These are phyloP conservation scores for Metarhizium album DNA, from an alignment of 2,329 filamentous ascomycete genomes.

Conservation along the genomic window DNA sequence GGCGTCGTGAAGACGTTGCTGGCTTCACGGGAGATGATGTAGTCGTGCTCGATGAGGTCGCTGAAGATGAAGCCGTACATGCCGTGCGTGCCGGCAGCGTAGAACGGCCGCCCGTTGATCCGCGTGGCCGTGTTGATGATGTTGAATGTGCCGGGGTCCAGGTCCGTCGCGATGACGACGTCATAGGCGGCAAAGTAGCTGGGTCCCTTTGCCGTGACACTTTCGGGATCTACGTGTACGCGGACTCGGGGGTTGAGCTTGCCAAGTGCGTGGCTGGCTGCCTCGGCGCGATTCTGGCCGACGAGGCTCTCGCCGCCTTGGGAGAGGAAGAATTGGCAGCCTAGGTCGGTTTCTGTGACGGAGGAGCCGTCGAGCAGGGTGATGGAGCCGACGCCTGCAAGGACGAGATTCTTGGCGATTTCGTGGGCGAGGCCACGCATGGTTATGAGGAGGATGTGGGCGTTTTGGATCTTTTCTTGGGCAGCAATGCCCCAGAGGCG, in stretches of 20 bases:
- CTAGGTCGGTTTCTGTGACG: slow-evolving; percentile 71
- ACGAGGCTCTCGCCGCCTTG: slow-evolving; percentile 49
- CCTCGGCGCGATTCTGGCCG: slow-evolving; percentile 76
- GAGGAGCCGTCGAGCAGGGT: slow-evolving; percentile 73
- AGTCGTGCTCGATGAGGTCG: slow-evolving; percentile 84
- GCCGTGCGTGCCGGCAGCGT: slow-evolving; percentile 77
- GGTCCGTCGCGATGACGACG: slow-evolving; percentile 81
- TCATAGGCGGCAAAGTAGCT: slow-evolving; percentile 73
- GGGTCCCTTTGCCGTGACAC: slow-evolving; percentile 55
- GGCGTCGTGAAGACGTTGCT: slow-evolving; percentile 63
- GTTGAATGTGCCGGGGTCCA: slow-evolving; percentile 62
- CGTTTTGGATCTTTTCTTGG: slow-evolving; percentile 82
- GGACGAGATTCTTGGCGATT: slow-evolving; percentile 92
- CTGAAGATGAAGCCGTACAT: slow-evolving; percentile 93
- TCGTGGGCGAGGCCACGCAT: slow-evolving; percentile 85
- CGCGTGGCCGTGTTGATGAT: slow-evolving; percentile 81
- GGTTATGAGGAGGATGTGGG: slow-evolving; percentile 81
- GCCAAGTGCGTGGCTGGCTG: slow-evolving; percentile 65
- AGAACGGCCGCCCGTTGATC: slow-evolving; percentile 69
- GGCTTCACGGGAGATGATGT: slow-evolving; percentile 74
- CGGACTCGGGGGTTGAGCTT: slow-evolving; percentile 84
- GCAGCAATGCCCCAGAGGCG: slow-evolving; percentile 94
- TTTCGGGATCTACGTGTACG: slow-evolving; percentile 57
- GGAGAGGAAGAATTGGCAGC: slow-evolving; percentile 71
- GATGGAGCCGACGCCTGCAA: slow-evolving; percentile 83